These are phyloP conservation scores for Lizonia empirigonia DNA, from an alignment of 2,329 filamentous ascomycete genomes.

Conservation along the genomic window DNA sequence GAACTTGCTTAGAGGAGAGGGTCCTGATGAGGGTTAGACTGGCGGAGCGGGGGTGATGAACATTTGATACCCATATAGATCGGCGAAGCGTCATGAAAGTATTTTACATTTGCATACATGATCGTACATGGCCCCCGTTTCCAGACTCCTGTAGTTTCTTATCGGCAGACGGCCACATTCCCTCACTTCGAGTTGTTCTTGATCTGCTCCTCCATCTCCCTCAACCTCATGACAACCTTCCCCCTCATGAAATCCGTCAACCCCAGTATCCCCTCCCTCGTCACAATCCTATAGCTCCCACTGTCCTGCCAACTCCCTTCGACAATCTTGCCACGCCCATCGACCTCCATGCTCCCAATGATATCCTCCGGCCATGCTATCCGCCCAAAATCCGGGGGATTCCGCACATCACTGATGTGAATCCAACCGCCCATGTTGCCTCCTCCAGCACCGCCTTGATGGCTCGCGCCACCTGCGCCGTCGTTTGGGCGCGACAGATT, in stretches of 20 bases:
- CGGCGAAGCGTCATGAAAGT: background rate
- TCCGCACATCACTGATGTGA: slow-evolving; percentile 65
- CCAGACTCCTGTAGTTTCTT: too few relatives aligned
- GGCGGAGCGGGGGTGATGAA: background rate
- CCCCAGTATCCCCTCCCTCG: slow-evolving; percentile 60
- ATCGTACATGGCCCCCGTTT: too few relatives aligned
- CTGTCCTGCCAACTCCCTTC: slow-evolving; percentile 65
- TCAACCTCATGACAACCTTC: slow-evolving; percentile 27
- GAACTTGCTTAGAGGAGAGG: slow-evolving; percentile 18
- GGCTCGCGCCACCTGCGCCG: slow-evolving; percentile 61
- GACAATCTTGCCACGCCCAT: slow-evolving; percentile 62
- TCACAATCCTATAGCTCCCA: slow-evolving; percentile 67
- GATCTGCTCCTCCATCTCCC: slow-evolving; percentile 28
- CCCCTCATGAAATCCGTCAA: slow-evolving; percentile 32
- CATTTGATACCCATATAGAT: slow-evolving; percentile 31
- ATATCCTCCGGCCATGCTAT: slow-evolving; percentile 71
- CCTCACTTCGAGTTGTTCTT: slow-evolving; percentile 18
- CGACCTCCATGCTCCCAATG: slow-evolving; percentile 68
- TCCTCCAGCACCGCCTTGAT: slow-evolving; percentile 63
- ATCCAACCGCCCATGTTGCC: slow-evolving; percentile 66
- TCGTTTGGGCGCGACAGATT: slow-evolving; percentile 53
- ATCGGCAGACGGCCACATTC: too few relatives aligned
- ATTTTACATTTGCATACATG: slow-evolving; percentile 2
- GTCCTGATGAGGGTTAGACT: background rate
- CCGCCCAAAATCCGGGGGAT: slow-evolving; percentile 67